Evolutionary conservation across 305 asterid genomes (phyloP).

Genomic region (Solanum hybrid): DNA sequence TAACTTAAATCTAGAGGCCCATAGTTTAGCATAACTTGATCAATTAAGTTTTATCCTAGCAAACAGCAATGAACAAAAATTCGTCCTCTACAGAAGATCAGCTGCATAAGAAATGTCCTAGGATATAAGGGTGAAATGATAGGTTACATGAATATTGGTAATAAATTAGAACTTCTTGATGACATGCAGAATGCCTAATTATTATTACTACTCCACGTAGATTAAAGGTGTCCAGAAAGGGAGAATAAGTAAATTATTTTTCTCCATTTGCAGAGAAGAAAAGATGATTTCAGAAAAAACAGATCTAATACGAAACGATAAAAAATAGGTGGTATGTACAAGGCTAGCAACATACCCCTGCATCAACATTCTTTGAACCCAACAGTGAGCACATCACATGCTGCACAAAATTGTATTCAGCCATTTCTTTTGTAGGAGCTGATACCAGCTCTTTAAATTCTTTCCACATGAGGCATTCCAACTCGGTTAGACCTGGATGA

Average conservation of each 20-base stretch:
- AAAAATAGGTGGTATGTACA: not conserved
- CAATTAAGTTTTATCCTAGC: not conserved
- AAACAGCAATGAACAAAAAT: not conserved
- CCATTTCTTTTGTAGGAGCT: slow-evolving; percentile 62
- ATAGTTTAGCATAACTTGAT: not conserved
- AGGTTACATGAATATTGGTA: not conserved
- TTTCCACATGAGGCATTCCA: slow-evolving; percentile 61
- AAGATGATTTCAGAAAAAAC: not conserved
- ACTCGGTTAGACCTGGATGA: slow-evolving; percentile 39
- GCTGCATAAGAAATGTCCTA: not conserved
- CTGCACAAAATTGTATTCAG: slow-evolving; percentile 59
- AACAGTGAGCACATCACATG: slow-evolving; percentile 64
- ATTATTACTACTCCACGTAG: not conserved
- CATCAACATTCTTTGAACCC: slow-evolving; percentile 78
- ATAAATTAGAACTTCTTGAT: not conserved
- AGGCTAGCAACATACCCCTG: slow-evolving; percentile 54
- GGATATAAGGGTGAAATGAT: not conserved
- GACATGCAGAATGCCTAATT: not conserved
- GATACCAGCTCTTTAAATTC: slow-evolving; percentile 48
- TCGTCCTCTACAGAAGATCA: not conserved
- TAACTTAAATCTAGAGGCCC: not conserved
- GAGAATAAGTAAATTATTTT: not conserved
- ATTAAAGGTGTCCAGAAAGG: not conserved
- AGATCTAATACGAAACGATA: not conserved
- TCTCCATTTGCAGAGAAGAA: not conserved